Conservation (phyloP, 352 stramenopile genomes). For the Hyaloperonospora arabidopsidis region DNA sequence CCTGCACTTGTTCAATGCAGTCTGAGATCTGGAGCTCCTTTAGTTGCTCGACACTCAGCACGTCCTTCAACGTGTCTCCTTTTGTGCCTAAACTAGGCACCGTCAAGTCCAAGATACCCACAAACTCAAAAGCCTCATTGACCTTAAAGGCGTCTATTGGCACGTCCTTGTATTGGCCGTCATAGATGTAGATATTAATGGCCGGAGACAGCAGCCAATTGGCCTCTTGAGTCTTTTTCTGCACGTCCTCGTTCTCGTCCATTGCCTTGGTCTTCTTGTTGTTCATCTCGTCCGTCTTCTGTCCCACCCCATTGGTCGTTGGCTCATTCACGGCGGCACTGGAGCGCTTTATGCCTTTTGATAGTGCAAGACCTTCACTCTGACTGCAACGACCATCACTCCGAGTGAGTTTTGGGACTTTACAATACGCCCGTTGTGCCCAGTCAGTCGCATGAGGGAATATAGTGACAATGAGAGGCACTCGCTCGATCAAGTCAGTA, state of each 20-base stretch:
- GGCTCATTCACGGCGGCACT: conserved; percentile 25
- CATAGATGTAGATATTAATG: conserved; percentile 69
- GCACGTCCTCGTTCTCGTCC: background rate
- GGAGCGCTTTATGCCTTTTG: conserved; percentile 38
- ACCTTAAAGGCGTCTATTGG: conserved; percentile 59
- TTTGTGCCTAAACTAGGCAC: conserved; percentile 27
- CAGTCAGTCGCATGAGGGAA: conserved; percentile 55
- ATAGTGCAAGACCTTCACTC: conserved; percentile 7
- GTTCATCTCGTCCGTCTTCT: conserved; percentile 8
- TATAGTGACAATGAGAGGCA: conserved; percentile 53
- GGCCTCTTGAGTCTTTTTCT: conserved; percentile 2
- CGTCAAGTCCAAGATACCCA: conserved; percentile 62
- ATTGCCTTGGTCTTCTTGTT: conserved; percentile 41
- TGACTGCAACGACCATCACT: conserved; percentile 10
- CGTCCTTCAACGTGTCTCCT: conserved; percentile 7
- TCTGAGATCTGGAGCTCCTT: conserved; percentile 60
- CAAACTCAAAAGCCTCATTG: conserved; percentile 80
- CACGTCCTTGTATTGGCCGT: conserved; percentile 45
- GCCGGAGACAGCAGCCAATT: conserved; percentile 26
- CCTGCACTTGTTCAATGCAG: conserved; percentile 49
- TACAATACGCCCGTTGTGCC: conserved; percentile 30
- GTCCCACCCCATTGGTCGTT: background rate
- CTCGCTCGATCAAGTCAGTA: conserved; percentile 43
- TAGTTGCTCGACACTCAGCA: conserved; percentile 28
- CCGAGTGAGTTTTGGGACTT: background rate